Evolutionary conservation across 257 asterid genomes (phyloP), one percentile per base, ranked within the genome.

Genomic region (Nyctanthes arbortristis): DNA sequence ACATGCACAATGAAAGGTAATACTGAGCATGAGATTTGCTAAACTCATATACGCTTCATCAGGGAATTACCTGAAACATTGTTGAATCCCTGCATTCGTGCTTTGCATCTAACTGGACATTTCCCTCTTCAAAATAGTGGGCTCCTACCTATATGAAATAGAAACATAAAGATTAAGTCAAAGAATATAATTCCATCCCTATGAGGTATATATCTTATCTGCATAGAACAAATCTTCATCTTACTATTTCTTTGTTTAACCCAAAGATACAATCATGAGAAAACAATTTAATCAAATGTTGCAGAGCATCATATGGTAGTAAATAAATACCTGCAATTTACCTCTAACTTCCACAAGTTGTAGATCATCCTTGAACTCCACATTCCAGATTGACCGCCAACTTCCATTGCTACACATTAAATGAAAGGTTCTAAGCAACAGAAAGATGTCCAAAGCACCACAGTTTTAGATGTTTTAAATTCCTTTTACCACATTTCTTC

Each of bases 91-190:
- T 82, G 87, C 92, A 83, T 69, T 89, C 96, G 37, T 87, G 89
- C 74, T 89, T 81, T 43, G 97, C 89, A 65, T 91, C 96, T 78
- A 93, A 82, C 86, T 93, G 99, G 70, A 93, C 99, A 85, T 93
- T 93, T 75, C 99, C 97, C 84, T 93, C 99, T 85, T 91, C 97
- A 77, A 93, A 93, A 82, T 93, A 93, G 82, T 93, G 99, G 39
- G 99, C 99, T 67, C 89, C 97, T 22, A 91, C 99, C 97, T 93
- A 78, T 43, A 72, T 63, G 54, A 69, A 74, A 74, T 60, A 66
- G 68, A 66, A 70, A 40, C 30, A 52, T 11, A 24, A 22, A 52
- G 59, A 24, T 24, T 1, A 16, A 3, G 2, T 10, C 31, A 7
- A 52, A 7, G 10, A 2, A 7, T 30, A 22, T 22, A 20, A 52